These are phyloP conservation scores for Albugo candida DNA, from an alignment of 352 stramenopile genomes.

Conservation along the genomic window DNA sequence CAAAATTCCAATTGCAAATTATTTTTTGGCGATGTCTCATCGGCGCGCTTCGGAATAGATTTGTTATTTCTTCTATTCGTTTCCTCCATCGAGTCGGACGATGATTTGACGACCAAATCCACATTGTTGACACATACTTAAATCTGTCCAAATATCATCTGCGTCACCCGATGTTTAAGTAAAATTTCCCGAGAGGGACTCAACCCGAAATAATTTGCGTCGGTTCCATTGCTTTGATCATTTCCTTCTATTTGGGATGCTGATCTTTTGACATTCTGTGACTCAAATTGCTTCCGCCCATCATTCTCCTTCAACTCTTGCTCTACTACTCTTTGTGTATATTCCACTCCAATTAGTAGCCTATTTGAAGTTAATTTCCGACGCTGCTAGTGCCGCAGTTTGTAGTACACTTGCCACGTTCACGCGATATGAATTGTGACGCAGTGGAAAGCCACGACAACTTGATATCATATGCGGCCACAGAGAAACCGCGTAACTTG, in stretches of 20 bases:
- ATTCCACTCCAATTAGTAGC: not conserved
- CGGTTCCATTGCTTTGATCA: conserved; percentile 11
- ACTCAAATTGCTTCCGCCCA: too few species aligned
- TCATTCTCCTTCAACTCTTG: not conserved
- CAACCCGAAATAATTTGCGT: conserved; percentile 7
- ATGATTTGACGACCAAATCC: too few species aligned
- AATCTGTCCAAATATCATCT: conserved; percentile 35
- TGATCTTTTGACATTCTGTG: too few species aligned
- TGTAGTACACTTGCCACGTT: not conserved
- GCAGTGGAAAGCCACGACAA: not conserved
- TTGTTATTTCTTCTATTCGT: not conserved
- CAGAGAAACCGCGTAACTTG: conserved; percentile 24
- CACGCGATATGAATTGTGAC: not conserved
- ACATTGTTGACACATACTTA: conserved; percentile 5
- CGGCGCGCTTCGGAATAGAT: too few species aligned
- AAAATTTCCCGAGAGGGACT: too few species aligned
- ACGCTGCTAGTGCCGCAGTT: too few species aligned
- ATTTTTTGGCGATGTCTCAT: too few species aligned
- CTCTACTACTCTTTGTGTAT: not conserved
- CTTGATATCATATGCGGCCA: conserved; percentile 28
- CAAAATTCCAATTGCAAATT: too few species aligned
- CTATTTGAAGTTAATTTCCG: not conserved
- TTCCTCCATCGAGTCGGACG: conserved; percentile 8
- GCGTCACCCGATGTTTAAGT: conserved; percentile 40
- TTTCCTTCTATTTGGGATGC: too few species aligned